Evolutionary conservation across 164 flowering plant genomes (phyloP), one percentile per base, ranked within the genome.

Genomic region (Piper betle): DNA sequence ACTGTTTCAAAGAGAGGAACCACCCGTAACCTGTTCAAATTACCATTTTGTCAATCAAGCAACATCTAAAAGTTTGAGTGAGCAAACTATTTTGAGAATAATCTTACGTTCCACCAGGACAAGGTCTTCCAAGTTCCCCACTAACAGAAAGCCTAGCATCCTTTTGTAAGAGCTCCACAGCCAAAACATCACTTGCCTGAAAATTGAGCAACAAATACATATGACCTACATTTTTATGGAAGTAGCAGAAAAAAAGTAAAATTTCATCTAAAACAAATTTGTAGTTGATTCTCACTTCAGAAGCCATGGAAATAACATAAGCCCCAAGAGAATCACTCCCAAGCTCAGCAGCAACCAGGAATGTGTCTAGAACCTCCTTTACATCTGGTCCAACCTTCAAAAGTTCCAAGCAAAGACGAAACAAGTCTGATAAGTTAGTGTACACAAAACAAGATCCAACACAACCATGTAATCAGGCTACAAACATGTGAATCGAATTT

Each of bases 1-100:
- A 92, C 95, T 6, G 98, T 88, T 75, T 92, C 98, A 73, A 92
- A 92, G 58, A 88, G 73, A n/a, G 98, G 98, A 65, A 89, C 98
- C 58, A 92, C 98, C 52, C 96, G 87, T 65, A 91, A 74, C 57
- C 70, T 67, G 61, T 13, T 55, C 12, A 42, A 50, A 55, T 12
- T 55, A 39, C 11, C 37, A 55, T 3, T 46, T 55, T 16, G 38
- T 55, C 58, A 55, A 39, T 7, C 39, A 7, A 10, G 58, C 12
- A 33, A 33, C 39, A 55, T 58, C 39, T 37, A 46, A 19, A 25
- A 39, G 33, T 60, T 53, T 5, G 4, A 43, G 63, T 33, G 33
- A 4, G 38, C 1, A 11, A 25, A 13, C 11, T n/a, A 6, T 25
- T 7, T 13, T 25, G 59, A 0, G 37, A 2, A 42, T 25, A 15